Evolutionary conservation across 73 alveolate species (phyloP), one percentile per base, ranked within the genome.

Genomic region (Uronychia binucleata): DNA sequence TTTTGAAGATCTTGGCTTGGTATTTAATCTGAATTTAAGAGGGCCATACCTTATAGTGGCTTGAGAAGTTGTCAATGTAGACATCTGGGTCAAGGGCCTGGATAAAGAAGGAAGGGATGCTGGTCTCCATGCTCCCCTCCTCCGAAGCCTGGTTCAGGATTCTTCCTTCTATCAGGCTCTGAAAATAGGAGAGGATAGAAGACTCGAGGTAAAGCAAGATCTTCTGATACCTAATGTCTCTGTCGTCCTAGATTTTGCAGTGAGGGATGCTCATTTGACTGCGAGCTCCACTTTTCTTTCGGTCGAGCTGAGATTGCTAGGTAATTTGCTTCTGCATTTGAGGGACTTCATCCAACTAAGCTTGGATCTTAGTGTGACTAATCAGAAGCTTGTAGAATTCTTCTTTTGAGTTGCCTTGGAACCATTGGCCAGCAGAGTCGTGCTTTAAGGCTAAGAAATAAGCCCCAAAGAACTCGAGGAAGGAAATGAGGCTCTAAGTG

Each of bases 391-490:
- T 11, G 19, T 11, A 46, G 67, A 46, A 75, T 8, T 28, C 58
- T 75, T 75, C 81, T 75, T 75, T 75, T 5, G 28, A 26, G 27
- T 75, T 58, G 25, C 81, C 81, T 5, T 5, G 5, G 58, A 75
- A 75, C 25, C 27, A 13, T 30, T 75, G 25, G 1, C 81, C 81
- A n/a, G n/a, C n/a, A n/a, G n/a, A n/a, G 30, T 75, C 81, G 1
- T 28, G 1, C 27, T 75, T 75, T 35, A 35, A 28, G 5, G 25
- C 30, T 28, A 28, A 30, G 58, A 75, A 75, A 58, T 75, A 75
- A 30, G 19, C 25, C 27, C 81, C 81, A 28, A 75, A 75, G 58
- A 75, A 75, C 19, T 75, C 81, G 1, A 75, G 58, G n/a, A 75
- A 30, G 46, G 35, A 1, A 13, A 28, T 26, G 8, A 26, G 29